A percentile compares a stretch with the other conserved stretches of the same genome.
Conservation (phyloP, 495 filamentous ascomycete species). For the Bathelium albidoporum region DNA sequence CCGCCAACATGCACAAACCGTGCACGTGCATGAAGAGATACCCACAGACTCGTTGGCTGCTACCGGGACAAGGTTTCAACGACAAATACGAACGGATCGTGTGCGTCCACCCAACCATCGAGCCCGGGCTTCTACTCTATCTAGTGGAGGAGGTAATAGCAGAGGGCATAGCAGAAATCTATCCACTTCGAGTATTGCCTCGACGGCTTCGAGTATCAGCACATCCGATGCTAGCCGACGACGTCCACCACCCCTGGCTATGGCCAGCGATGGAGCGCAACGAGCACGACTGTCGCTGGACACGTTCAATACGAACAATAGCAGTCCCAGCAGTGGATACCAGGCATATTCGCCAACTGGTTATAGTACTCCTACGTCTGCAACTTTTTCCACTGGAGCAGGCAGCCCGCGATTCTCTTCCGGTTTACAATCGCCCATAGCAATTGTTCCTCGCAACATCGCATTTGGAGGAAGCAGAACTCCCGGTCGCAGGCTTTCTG, state of each 20-base stretch:
- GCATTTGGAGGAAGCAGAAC: constrained; percentile 58
- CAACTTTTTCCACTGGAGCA: constrained; percentile 59
- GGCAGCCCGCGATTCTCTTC: constrained; percentile 63
- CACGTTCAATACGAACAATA: constrained; percentile 39
- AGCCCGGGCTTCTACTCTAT: constrained; percentile 61
- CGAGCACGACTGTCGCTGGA: constrained; percentile 55
- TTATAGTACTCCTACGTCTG: constrained; percentile 67
- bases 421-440: constrained; percentile 55
- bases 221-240: constrained; percentile 50
- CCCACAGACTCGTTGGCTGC: constrained; percentile 87
- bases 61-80: constrained; percentile 84
- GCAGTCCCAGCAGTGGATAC: constrained; percentile 32
- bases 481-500: constrained; percentile 66
- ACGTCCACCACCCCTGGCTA: constrained; percentile 72
- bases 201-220: constrained; percentile 61
- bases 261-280: constrained; percentile 57
- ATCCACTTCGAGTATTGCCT: constrained; percentile 75
- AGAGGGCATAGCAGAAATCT: constrained; percentile 75
- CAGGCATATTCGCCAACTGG: constrained; percentile 50
- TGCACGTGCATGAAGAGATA: constrained; percentile 96
- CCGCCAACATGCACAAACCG: constrained; percentile 93
- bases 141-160: constrained; percentile 54
- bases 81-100: constrained; percentile 81
- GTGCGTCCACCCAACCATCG: constrained; percentile 62
- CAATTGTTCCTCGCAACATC: constrained; percentile 50